These are phyloP conservation scores for Penicillium daleae DNA, from an alignment of 495 filamentous ascomycete genomes.

Conservation along the genomic window DNA sequence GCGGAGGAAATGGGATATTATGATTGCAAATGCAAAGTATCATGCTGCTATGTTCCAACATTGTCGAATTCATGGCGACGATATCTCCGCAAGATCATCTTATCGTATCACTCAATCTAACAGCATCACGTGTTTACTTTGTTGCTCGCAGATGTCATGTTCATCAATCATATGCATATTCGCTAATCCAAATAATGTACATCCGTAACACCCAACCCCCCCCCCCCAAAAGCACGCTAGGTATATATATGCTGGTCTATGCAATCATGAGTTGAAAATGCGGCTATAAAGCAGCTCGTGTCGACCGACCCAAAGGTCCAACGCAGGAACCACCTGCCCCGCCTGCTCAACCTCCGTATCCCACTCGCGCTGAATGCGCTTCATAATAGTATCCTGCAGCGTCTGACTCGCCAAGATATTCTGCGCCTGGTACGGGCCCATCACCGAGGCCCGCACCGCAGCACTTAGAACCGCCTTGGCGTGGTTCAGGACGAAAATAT, in stretches of 20 bases:
- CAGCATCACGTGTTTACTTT: too few species aligned
- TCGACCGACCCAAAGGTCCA: conserved; percentile 94
- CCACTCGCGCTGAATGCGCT: conserved; percentile 64
- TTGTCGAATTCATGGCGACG: not conserved
- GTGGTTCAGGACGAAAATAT: conserved; percentile 86
- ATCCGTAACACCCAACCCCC: not conserved
- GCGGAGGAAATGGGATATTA: conserved; percentile 17
- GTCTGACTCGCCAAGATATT: conserved; percentile 70
- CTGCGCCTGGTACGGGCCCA: conserved; percentile 94
- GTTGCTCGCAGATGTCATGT: not conserved
- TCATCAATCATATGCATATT: not conserved
- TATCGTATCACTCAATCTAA: not conserved
- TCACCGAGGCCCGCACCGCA: conserved; percentile 82
- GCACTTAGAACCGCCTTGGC: conserved; percentile 87
- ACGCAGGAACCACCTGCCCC: conserved; percentile 81
- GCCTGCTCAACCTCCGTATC: conserved; percentile 69
- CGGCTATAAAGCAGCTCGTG: conserved; percentile 95
- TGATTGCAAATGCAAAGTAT: conserved; percentile 25
- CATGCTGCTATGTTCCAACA: conserved; percentile 1
- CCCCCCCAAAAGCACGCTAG: not conserved
- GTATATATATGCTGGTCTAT: conserved; percentile 7
- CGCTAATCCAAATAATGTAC: conserved; percentile 8
- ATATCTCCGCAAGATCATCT: not conserved
- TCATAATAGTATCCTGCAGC: conserved; percentile 63
- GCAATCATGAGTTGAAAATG: conserved; percentile 81